These are phyloP conservation scores for Fusarium abutilonis DNA, from an alignment of 2,329 filamentous ascomycete species.

Conservation along the genomic window DNA sequence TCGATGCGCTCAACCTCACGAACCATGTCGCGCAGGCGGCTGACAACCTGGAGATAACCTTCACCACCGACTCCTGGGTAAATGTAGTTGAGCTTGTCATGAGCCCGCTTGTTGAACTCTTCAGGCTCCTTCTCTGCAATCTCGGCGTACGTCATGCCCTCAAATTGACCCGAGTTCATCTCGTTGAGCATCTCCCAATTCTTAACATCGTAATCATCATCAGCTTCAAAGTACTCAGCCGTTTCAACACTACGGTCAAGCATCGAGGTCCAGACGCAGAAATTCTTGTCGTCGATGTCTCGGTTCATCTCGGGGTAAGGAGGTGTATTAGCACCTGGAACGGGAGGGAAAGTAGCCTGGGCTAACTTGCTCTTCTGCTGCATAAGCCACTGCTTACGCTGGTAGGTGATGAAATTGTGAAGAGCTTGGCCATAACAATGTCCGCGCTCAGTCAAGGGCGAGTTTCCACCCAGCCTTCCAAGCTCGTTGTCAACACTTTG, in stretches of 20 bases:
- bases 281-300: constrained; percentile 82
- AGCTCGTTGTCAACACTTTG: constrained; percentile 88
- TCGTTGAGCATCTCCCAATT: constrained; percentile 99
- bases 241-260: constrained; percentile 89
- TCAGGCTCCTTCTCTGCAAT: constrained; percentile 82
- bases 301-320: constrained; percentile 87
- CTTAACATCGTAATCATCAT: constrained; percentile 96
- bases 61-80: constrained; percentile 97
- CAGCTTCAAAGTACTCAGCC: constrained; percentile 85
- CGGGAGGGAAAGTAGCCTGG: constrained; percentile 85
- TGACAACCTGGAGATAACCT: constrained; percentile 96
- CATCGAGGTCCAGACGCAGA: constrained; percentile 99
- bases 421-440: constrained; percentile 81
- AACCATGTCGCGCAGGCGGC: constrained; percentile 92
- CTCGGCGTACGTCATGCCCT: constrained; percentile 93
- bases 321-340: constrained; percentile 89
- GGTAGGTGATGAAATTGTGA: constrained; percentile 82
- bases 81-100: constrained; percentile 93
- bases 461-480: constrained; percentile 92
- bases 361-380: constrained; percentile 82
- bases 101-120: constrained; percentile 81
- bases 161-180: constrained; percentile 90
- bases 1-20: constrained; percentile 97
- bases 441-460: constrained; percentile 82
- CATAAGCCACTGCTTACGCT: constrained; percentile 83